Evolutionary conservation across 345 rosid genomes (phyloP), one percentile per base, ranked within the genome.

Genomic region (Trapa bicornis): DNA sequence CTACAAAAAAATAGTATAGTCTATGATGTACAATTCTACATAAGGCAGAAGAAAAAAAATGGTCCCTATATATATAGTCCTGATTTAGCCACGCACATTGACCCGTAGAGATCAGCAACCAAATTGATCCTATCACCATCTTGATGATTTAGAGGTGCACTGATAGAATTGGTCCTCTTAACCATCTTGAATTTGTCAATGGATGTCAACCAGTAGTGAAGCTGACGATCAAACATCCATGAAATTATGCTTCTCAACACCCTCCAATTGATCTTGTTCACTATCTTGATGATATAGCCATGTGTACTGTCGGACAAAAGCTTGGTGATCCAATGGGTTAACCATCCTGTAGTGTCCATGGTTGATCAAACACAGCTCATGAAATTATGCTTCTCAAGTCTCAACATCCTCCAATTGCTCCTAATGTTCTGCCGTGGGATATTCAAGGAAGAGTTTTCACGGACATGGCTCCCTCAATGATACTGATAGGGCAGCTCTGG

Each of bases 401-500:
- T 45, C 33, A 9, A 37, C 63, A 33, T 16, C 17, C 17, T 50
- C 29, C 54, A 3, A 1, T 50, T 56, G 13, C 45, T 33, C 38
- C 32, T 37, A 13, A 50, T 10, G n/a, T 15, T 53, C 62, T 50
- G 52, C 33, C 45, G 37, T 65, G 70, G 82, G 68, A 85, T 88
- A 78, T 88, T 88, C 53, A 92, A 94, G 68, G 97, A 83, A 64
- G 77, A 76, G 75, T 86, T 85, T 71, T 92, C 94, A 33, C 67
- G 89, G 67, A 81, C 76, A 37, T 76, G 78, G 71, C 52, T 85
- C 77, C 68, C 77, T 43, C 78, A 72, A 72, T 22, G 29, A 22
- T 17, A 76, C 65, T 58, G 63, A 58, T 47, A 76, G 68, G 72
- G 82, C 75, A 75, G 71, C 72, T 54, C 73, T 62, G 54, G 68